Evolutionary conservation across 805 yeast genomes (phyloP).

Genomic region (Maudiozyma pseudohumilis): DNA sequence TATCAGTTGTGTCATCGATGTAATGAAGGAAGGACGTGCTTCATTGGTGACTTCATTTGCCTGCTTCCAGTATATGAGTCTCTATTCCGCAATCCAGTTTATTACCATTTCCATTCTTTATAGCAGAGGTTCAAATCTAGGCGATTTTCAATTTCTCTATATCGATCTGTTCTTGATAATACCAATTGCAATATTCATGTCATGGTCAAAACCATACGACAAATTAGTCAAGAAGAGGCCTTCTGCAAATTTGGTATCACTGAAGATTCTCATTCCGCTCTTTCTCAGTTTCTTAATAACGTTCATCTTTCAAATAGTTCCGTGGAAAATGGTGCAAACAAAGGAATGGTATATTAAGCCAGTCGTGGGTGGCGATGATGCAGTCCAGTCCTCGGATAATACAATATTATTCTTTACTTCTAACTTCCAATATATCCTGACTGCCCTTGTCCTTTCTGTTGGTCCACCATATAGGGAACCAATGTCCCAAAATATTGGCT

Average conservation of each 20-base stretch:
- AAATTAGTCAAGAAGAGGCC: conserved; percentile 65
- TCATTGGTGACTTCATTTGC: conserved; percentile 91
- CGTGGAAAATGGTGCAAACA: conserved; percentile 53
- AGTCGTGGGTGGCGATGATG: conserved; percentile 69
- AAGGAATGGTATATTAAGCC: conserved; percentile 75
- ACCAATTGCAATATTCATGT: conserved; percentile 94
- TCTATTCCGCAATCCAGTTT: conserved; percentile 94
- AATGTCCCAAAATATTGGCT: conserved; percentile 56
- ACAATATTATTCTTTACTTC: conserved; percentile 73
- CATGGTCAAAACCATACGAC: conserved; percentile 81
- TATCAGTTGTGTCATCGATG: conserved; percentile 84
- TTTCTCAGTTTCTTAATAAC: conserved; percentile 64
- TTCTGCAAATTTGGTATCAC: conserved; percentile 85
- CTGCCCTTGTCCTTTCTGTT: conserved; percentile 73
- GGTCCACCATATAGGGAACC: conserved; percentile 93
- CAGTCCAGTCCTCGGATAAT: conserved; percentile 81
- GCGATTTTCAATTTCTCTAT: conserved; percentile 93
- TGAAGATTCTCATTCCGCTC: conserved; percentile 76
- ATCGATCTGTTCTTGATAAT: conserved; percentile 84
- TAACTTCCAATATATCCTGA: conserved; percentile 79
- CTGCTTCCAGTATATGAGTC: conserved; percentile 95
- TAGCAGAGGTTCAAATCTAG: conserved; percentile 82
- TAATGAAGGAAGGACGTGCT: conserved; percentile 90
- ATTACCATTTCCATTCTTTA: conserved; percentile 77
- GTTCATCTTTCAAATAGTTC: conserved; percentile 50